Evolutionary conservation across 805 yeast genomes (phyloP).

Genomic region (Yarrowia bubula): DNA sequence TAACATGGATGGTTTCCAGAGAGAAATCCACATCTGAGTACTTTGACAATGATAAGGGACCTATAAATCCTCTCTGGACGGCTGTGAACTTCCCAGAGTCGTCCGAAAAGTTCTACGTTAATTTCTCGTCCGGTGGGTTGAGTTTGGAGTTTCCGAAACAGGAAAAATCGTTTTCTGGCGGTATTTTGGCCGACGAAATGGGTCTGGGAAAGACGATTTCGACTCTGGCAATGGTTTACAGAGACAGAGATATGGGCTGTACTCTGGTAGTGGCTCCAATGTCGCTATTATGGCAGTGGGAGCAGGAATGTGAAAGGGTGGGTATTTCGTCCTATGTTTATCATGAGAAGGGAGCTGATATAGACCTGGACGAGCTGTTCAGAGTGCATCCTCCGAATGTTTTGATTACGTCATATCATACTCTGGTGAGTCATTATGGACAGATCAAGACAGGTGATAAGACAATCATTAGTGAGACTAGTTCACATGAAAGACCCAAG

Average conservation of each 20-base stretch:
- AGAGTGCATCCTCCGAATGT: conserved; percentile 55
- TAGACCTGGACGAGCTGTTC: conserved; percentile 52
- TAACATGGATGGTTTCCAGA: conserved; percentile 84
- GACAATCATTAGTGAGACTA: neutral
- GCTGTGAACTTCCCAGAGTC: conserved; percentile 67
- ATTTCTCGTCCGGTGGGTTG: conserved; percentile 76
- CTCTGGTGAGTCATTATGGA: conserved; percentile 72
- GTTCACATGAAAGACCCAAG: conserved; percentile 26
- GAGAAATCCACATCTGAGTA: conserved; percentile 45
- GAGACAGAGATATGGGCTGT: conserved; percentile 48
- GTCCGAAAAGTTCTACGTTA: conserved; percentile 58
- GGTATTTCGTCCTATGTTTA: conserved; percentile 49
- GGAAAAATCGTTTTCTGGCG: conserved; percentile 65
- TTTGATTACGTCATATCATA: conserved; percentile 83
- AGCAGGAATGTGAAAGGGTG: conserved; percentile 51
- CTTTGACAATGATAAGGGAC: conserved; percentile 46
- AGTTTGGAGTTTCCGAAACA: conserved; percentile 65
- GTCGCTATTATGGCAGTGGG: conserved; percentile 92
- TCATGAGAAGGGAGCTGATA: conserved; percentile 62
- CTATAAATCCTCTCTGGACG: conserved; percentile 84
- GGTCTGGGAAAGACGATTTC: conserved; percentile 93
- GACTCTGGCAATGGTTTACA: conserved; percentile 66
- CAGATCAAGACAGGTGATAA: conserved; percentile 38
- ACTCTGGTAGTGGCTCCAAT: conserved; percentile 85
- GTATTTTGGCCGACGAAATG: conserved; percentile 94